Evolutionary conservation across 164 flowering plant species (phyloP), one percentile per base, ranked within the genome.

Genomic region (Sedum album): DNA sequence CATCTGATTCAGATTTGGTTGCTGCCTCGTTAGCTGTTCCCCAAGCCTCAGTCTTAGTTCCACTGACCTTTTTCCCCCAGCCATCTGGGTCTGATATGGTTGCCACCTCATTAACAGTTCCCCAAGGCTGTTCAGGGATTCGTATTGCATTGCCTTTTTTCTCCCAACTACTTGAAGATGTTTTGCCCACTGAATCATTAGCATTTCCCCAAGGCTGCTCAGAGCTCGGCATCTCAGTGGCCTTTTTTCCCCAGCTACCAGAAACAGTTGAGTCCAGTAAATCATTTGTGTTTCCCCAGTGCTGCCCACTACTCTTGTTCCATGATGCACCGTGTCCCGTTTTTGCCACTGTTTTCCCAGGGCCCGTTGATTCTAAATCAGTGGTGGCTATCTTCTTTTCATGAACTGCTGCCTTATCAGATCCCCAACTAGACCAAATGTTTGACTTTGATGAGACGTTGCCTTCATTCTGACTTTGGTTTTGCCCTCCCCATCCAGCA

Each of bases 391-490:
- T 30, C 4, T 62, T 62, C 36, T 62, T 62, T 11, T 25, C 80
- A 1, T 31, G 46, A 31, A 31, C 63, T 28, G 66, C 66, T 60
- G 55, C 28, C 30, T 76, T 78, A n/a, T 67, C 70, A 28, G 31
- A 49, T 65, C 66, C 73, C 84, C 79, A 81, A 61, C 66, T 28
- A 60, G 75, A 55, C 76, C 76, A 76, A 44, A 35, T 72, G 70
- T 23, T 60, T 5, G 68, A 13, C n/a, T 78, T 72, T 61, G 77
- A 69, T 33, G 3, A 14, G 11, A n/a, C 20, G 4, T 65, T 20
- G 66, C 31, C 65, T 62, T 41, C 38, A 14, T 60, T 70, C 65
- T n/a, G 31, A 42, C 9, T 23, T 66, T 11, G 68, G 35, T 18
- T 42, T 48, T 60, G 60, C 36, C n/a, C 68, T 8, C 15, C 67